Evolutionary conservation across 78 protist species (phyloP).

Genomic region (Dictyostelium firmibasis): DNA sequence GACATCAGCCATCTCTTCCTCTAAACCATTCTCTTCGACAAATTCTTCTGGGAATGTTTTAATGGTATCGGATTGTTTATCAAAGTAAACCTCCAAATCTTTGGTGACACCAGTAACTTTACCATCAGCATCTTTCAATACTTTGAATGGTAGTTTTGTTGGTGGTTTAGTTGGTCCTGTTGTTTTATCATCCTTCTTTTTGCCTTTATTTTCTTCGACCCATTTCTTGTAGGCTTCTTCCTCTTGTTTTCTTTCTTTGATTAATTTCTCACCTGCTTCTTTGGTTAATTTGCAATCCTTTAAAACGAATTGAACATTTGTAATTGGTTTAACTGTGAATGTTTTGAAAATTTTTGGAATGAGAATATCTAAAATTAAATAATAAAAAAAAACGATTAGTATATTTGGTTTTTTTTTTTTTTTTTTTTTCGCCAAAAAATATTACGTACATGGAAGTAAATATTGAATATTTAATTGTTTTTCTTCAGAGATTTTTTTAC

Average conservation of each 20-base stretch:
- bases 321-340: neutral
- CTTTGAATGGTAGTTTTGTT: neutral
- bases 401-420: neutral
- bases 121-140: neutral
- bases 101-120: neutral
- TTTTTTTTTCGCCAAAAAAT: no score
- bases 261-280: neutral
- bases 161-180: neutral
- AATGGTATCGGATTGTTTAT: slow-evolving; percentile 10
- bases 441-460: slow-evolving; percentile 50
- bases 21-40: slow-evolving; percentile 11
- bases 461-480: slow-evolving; percentile 13
- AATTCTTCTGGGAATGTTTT: neutral
- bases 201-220: neutral
- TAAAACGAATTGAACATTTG: neutral
- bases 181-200: neutral
- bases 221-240: neutral
- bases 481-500: slow-evolving; percentile 22
- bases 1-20: neutral
- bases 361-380: neutral
- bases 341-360: slow-evolving; percentile 13
- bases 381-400: neutral
- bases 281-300: neutral
- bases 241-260: neutral
- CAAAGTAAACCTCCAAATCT: neutral